These are phyloP conservation scores for Metschnikowia proteae DNA, from an alignment of 805 yeast species.

Conservation along the genomic window DNA sequence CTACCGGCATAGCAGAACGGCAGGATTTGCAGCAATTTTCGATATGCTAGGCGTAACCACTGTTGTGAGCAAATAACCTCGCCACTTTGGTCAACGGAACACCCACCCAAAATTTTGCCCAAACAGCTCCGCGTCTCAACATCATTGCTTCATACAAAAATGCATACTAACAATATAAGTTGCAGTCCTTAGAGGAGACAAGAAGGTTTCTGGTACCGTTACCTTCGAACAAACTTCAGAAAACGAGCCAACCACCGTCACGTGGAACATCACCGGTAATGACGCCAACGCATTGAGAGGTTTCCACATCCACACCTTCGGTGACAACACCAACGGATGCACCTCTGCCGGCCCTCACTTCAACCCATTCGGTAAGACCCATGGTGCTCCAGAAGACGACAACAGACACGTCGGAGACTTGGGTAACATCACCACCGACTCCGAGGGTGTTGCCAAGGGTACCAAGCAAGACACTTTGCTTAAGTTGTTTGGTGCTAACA, in stretches of 20 bases:
- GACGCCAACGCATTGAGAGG: slow-evolving; percentile 87
- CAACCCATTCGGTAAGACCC: slow-evolving; percentile 82
- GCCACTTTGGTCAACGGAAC: slow-evolving; percentile 5
- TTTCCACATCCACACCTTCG: slow-evolving; percentile 97
- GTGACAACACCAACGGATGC: slow-evolving; percentile 99
- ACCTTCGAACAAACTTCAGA: slow-evolving; percentile 81
- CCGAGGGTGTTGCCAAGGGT: slow-evolving; percentile 89
- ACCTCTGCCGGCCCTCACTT: slow-evolving; percentile 98
- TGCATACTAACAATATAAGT: slow-evolving; percentile 41
- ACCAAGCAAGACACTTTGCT: slow-evolving; percentile 70
- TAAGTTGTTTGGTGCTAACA: slow-evolving; percentile 80
- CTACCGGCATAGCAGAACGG: neutral
- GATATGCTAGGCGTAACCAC: slow-evolving; percentile 9
- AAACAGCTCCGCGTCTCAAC: neutral
- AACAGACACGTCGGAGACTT: slow-evolving; percentile 91
- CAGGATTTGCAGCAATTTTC: slow-evolving; percentile 3
- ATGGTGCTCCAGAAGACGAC: slow-evolving; percentile 87
- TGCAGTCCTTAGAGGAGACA: slow-evolving; percentile 95
- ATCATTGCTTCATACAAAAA: neutral
- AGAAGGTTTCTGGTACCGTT: slow-evolving; percentile 84
- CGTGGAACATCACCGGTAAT: slow-evolving; percentile 89
- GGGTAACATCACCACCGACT: slow-evolving; percentile 90
- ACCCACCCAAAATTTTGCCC: neutral
- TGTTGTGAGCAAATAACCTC: slow-evolving; percentile 15
- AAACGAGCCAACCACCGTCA: slow-evolving; percentile 74